Evolutionary conservation across 495 filamentous ascomycete species (phyloP).

Genomic region (Xylaria curta): DNA sequence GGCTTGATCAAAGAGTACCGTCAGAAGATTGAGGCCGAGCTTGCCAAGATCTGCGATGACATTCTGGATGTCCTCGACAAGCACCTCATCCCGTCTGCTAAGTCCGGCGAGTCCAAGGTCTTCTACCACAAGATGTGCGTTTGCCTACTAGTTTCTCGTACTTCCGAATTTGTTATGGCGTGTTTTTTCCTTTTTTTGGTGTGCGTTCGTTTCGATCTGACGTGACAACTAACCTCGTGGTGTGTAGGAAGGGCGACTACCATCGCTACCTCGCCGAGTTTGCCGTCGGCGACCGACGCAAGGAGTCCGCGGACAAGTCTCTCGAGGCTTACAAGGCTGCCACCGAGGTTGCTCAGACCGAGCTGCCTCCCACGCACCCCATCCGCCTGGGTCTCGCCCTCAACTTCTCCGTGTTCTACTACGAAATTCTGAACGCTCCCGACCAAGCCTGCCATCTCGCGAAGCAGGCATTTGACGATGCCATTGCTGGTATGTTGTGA

Average conservation of each 20-base stretch:
- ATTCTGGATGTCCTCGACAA: slow-evolving; percentile 96
- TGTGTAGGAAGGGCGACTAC: slow-evolving; percentile 96
- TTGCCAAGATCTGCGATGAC: slow-evolving; percentile 99
- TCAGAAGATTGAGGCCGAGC: slow-evolving; percentile 98
- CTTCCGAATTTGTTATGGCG: not conserved
- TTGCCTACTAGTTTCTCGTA: slow-evolving; percentile 31
- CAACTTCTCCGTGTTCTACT: slow-evolving; percentile 99
- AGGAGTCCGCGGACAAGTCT: slow-evolving; percentile 93
- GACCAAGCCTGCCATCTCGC: slow-evolving; percentile 99
- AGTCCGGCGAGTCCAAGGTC: slow-evolving; percentile 98
- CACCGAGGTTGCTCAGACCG: slow-evolving; percentile 97
- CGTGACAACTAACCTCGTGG: slow-evolving; percentile 36
- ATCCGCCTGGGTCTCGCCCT: slow-evolving; percentile 98
- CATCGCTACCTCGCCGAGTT: slow-evolving; percentile 99
- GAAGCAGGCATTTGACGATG: slow-evolving; percentile 99
- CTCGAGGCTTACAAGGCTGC: slow-evolving; percentile 99
- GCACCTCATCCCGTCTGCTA: slow-evolving; percentile 94
- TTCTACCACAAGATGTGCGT: slow-evolving; percentile 99
- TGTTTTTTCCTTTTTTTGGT: not conserved
- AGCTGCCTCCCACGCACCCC: slow-evolving; percentile 97
- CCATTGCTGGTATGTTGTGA: slow-evolving; percentile 82
- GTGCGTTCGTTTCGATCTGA: not conserved
- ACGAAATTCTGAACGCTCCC: slow-evolving; percentile 98
- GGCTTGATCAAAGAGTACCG: slow-evolving; percentile 98
- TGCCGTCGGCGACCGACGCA: slow-evolving; percentile 95